phyloP scores from a whole-genome alignment of 2,329 filamentous ascomycete species.

The Stachybotrys chlorohalonatus region DNA sequence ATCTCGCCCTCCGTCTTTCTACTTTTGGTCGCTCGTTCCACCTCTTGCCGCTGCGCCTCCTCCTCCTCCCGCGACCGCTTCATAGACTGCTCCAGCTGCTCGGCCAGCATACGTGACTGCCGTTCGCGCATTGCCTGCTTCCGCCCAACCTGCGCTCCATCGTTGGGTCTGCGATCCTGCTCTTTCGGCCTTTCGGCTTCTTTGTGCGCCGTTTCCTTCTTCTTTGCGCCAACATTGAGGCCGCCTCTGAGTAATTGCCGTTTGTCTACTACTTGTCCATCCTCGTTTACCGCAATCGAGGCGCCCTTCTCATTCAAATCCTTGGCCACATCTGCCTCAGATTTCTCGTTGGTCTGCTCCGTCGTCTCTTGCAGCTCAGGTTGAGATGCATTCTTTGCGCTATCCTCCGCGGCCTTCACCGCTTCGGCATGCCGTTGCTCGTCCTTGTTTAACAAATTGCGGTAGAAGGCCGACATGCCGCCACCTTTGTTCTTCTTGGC shows the following conservation, averaged over 20 bases:
- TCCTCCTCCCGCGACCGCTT: conserved; percentile 63
- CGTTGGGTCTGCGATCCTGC: conserved; percentile 24
- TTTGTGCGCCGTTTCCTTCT: conserved; percentile 34
- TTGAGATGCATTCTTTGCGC: conserved; percentile 28
- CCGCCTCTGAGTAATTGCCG: conserved; percentile 69
- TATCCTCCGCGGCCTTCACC: conserved; percentile 56
- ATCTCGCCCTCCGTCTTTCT: conserved; percentile 71
- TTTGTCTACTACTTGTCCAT: conserved; percentile 77
- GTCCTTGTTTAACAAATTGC: conserved; percentile 60
- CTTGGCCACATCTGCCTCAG: conserved; percentile 54
- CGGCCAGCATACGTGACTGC: conserved; percentile 70
- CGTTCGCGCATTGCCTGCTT: conserved; percentile 64
- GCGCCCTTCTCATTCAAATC: conserved; percentile 57
- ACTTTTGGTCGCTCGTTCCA: conserved; percentile 62
- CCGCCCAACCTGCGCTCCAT: conserved; percentile 33
- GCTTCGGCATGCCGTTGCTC: conserved; percentile 63
- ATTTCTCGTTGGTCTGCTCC: conserved; percentile 43
- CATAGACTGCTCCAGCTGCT: conserved; percentile 63
- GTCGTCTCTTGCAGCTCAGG: conserved; percentile 22
- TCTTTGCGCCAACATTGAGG: conserved; percentile 61
- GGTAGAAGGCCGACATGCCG: conserved; percentile 76
- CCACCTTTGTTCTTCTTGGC: conserved; percentile 51
- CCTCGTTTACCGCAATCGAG: conserved; percentile 65
- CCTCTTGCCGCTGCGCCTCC: conserved; percentile 53
- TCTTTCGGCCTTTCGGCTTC: conserved; percentile 15